These are phyloP conservation scores for Imleria badia DNA, from an alignment of 768 basidiomycete species.

Conservation along the genomic window DNA sequence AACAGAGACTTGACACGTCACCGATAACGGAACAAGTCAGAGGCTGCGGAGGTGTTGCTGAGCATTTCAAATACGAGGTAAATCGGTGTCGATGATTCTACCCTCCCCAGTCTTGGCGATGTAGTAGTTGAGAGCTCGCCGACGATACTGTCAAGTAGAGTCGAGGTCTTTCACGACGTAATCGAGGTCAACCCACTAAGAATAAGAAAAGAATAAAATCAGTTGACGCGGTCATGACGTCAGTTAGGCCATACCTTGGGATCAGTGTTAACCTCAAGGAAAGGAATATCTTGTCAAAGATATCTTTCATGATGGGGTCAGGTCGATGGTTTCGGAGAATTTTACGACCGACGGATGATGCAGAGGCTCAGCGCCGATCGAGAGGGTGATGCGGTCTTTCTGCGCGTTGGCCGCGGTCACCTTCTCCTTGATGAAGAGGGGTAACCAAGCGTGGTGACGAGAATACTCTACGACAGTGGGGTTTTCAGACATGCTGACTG, in stretches of 20 bases:
- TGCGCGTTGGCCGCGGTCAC: not conserved
- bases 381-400: too few relatives aligned
- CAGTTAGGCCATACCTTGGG: not conserved
- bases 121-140: too few relatives aligned
- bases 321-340: too few relatives aligned
- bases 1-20: too few relatives aligned
- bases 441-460: constrained; percentile 2
- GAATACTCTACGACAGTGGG: not conserved
- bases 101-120: too few relatives aligned
- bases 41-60: too few relatives aligned
- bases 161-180: not conserved
- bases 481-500: not conserved
- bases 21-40: too few relatives aligned
- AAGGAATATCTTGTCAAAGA: not conserved
- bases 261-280: constrained; percentile 6
- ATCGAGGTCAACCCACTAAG: constrained; percentile 1
- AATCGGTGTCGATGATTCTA: too few relatives aligned
- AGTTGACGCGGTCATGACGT: not conserved
- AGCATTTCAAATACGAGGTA: too few relatives aligned
- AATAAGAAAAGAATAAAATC: not conserved
- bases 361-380: too few relatives aligned
- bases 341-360: too few relatives aligned
- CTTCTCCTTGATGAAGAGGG: not conserved
- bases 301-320: not conserved
- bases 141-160: not conserved